Evolutionary conservation across 306 rosid genomes (phyloP).

Genomic region (Fragaria iinumae): DNA sequence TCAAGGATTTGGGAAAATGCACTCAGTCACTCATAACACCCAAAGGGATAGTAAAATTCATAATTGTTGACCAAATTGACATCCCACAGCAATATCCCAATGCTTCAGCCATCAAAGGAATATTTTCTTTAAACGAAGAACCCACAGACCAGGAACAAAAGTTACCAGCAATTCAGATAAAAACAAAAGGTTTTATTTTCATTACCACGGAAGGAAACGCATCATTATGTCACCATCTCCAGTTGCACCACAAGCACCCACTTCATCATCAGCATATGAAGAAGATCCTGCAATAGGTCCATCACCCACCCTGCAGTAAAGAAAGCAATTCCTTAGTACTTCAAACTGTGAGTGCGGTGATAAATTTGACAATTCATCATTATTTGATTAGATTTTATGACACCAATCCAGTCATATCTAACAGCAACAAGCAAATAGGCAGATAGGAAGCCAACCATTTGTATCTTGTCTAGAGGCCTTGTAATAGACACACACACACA

Average conservation of each 20-base stretch:
- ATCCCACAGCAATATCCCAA: neutral
- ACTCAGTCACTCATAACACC: neutral
- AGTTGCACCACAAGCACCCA: conserved; percentile 93
- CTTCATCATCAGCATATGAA: conserved; percentile 70
- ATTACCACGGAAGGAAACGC: conserved; percentile 95
- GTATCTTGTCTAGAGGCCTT: neutral
- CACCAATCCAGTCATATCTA: neutral
- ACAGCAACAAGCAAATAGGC: neutral
- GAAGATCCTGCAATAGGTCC: conserved; percentile 92
- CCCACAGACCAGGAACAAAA: neutral
- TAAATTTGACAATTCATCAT: neutral
- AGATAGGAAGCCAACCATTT: neutral
- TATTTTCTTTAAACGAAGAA: neutral
- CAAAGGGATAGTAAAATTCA: neutral
- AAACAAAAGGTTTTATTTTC: neutral
- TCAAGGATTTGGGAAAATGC: neutral
- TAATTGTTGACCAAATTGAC: neutral
- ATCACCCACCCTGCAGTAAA: conserved; percentile 78
- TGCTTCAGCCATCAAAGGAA: neutral
- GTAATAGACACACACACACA: neutral
- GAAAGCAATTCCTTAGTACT: conserved; percentile 7
- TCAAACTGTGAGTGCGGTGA: neutral
- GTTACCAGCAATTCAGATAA: neutral
- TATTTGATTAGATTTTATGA: neutral
- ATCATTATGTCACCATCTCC: conserved; percentile 94